Evolutionary conservation across 2,329 filamentous ascomycete genomes (phyloP).

Genomic region (Clonostachys byssicola): DNA sequence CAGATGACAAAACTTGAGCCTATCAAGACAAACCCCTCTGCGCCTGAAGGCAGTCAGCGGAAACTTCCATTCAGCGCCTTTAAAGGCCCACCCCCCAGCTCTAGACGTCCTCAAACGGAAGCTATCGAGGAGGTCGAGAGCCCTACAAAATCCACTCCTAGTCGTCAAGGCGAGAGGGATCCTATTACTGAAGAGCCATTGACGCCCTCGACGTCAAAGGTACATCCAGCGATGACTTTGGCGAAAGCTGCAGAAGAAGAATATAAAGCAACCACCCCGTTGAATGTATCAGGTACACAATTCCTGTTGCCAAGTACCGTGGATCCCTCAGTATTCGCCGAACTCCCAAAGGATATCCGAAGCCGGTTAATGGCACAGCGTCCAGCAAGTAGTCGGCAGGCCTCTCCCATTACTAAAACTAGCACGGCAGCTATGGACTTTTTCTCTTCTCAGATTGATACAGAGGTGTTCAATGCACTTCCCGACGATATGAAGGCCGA

Average conservation of each 20-base stretch:
- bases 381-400: conserved; percentile 12
- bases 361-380: conserved; percentile 65
- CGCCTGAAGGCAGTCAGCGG: conserved; percentile 70
- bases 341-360: conserved; percentile 80
- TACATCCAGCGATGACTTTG: conserved; percentile 49
- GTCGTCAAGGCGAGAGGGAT: conserved; percentile 30
- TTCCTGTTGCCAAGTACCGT: conserved; percentile 85
- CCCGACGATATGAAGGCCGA: conserved; percentile 85
- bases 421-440: conserved; percentile 27
- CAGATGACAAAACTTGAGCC: conserved; percentile 92
- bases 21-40: conserved; percentile 55
- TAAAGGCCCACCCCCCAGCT: conserved; percentile 22
- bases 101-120: conserved; percentile 28
- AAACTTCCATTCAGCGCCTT: conserved; percentile 68
- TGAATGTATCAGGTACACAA: conserved; percentile 84
- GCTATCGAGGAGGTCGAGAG: conserved; percentile 44
- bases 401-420: conserved; percentile 20
- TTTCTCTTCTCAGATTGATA: conserved; percentile 79
- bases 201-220: conserved; percentile 47
- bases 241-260: conserved; percentile 43
- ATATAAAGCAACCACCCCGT: conserved; percentile 55
- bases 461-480: conserved; percentile 76
- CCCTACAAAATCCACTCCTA: conserved; percentile 23
- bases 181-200: conserved; percentile 51
- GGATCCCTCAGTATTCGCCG: conserved; percentile 76